Percentiles rank a stretch among this genome's conserved stretches.
Conservation (phyloP, 371 early-diverging fungal genomes). For the Batrachochytrium dendrobatidis region DNA sequence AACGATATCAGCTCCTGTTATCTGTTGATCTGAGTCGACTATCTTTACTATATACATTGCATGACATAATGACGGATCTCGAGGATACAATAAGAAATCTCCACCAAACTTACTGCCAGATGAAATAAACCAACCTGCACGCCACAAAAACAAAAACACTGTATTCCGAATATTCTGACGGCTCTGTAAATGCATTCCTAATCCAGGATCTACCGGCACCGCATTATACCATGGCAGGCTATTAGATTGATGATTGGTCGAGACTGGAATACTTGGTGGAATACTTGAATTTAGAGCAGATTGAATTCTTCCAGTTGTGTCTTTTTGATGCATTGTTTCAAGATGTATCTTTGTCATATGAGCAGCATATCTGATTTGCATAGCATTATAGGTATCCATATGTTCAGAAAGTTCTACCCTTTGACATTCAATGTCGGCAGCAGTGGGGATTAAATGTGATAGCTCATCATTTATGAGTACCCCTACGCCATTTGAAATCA, state of each 20-base stretch:
- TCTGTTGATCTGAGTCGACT: neutral
- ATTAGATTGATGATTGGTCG: no score
- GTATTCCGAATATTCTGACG: no score
- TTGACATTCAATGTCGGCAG: neutral
- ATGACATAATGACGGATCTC: neutral
- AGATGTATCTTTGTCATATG: neutral
- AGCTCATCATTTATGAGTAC: neutral
- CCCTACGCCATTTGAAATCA: neutral
- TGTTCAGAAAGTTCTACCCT: neutral
- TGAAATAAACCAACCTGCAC: constrained; percentile 8
- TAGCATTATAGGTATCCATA: neutral
- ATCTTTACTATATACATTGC: neutral
- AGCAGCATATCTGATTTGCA: neutral
- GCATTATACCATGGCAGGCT: no score
- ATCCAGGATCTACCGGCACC: no score
- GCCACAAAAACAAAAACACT: constrained; percentile 7
- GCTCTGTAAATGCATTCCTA: no score
- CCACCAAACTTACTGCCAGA: neutral
- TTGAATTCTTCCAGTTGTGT: no score
- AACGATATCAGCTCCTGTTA: neutral
- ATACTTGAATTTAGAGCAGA: no score
- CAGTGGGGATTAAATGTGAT: neutral
- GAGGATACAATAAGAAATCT: neutral
- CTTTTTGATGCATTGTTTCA: no score
- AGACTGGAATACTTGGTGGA: no score